Evolutionary conservation across 2,329 filamentous ascomycete genomes (phyloP).

Genomic region (Verticillium alfalfae): DNA sequence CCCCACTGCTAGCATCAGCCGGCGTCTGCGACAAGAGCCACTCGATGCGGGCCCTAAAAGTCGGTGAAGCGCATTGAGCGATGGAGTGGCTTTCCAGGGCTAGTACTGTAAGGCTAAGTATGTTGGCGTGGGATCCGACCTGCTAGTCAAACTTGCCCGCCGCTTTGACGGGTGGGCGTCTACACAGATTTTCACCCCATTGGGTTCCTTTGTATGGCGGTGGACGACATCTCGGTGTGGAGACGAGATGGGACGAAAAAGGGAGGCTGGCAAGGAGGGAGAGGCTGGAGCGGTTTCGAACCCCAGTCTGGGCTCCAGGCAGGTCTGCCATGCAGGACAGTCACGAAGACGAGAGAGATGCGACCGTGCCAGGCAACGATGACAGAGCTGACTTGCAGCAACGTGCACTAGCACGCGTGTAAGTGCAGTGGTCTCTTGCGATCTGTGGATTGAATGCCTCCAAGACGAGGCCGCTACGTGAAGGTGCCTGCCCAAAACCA

Average conservation of each 20-base stretch:
- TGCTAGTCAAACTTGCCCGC: background rate
- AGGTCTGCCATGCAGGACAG: background rate
- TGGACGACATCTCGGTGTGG: background rate
- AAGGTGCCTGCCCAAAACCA: too few relatives aligned
- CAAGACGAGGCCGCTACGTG: background rate
- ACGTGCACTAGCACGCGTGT: background rate
- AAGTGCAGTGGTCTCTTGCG: background rate
- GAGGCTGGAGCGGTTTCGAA: background rate
- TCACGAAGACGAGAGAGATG: background rate
- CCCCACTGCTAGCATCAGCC: background rate
- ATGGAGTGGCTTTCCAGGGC: background rate
- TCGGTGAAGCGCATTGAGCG: conserved; percentile 10
- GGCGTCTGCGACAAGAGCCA: conserved; percentile 2
- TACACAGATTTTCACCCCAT: background rate
- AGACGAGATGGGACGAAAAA: background rate
- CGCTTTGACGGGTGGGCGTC: background rate
- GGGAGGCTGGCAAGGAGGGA: background rate
- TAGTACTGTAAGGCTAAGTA: background rate
- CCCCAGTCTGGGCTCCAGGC: background rate
- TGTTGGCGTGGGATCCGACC: background rate
- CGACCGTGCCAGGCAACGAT: background rate
- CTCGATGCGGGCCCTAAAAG: conserved; percentile 13
- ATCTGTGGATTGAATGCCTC: background rate
- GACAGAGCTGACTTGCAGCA: background rate
- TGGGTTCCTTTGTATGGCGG: background rate